These are phyloP conservation scores for Posidonia oceanica DNA, from an alignment of 116 monocot genomes.

Conservation along the genomic window DNA sequence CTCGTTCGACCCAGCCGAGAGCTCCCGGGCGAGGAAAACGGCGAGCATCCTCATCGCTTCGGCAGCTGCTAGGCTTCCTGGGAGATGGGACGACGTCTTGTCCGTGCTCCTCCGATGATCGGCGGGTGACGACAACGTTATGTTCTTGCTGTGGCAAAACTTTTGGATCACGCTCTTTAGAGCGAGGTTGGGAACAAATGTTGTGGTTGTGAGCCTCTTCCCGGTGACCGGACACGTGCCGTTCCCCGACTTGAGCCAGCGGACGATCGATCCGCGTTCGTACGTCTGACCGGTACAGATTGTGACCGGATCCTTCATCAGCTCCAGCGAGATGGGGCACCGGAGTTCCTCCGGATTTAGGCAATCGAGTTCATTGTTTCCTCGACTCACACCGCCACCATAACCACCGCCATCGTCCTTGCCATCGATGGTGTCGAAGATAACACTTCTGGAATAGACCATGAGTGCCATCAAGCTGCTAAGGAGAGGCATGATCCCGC, in stretches of 20 bases:
- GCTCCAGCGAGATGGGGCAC: constrained; percentile 66
- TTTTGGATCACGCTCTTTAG: constrained; percentile 33
- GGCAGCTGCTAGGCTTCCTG: constrained; percentile 24
- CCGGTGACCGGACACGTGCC: constrained; percentile 67
- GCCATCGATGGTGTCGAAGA: constrained; percentile 26
- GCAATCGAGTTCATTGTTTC: neutral
- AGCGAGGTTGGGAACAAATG: constrained; percentile 44
- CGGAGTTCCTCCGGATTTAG: constrained; percentile 29
- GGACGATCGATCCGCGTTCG: constrained; percentile 49
- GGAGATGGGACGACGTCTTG: constrained; percentile 15
- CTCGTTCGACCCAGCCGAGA: constrained; percentile 19
- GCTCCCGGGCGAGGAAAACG: constrained; percentile 22
- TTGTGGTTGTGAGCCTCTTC: constrained; percentile 20
- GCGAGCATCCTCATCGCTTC: constrained; percentile 36
- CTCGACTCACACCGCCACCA: neutral
- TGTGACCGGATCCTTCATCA: constrained; percentile 72
- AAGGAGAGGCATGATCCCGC: constrained; percentile 13
- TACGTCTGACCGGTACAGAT: constrained; percentile 72
- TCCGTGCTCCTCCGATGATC: constrained; percentile 10
- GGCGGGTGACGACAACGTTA: too few species aligned
- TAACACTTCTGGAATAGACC: constrained; percentile 45
- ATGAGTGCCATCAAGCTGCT: constrained; percentile 44
- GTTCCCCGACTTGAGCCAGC: constrained; percentile 51
- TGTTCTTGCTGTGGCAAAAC: constrained; percentile 8
- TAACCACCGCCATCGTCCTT: neutral